Base-by-base conservation (phyloP, 306 rosid genomes). In the Trichosanthes cucumerina region DNA sequence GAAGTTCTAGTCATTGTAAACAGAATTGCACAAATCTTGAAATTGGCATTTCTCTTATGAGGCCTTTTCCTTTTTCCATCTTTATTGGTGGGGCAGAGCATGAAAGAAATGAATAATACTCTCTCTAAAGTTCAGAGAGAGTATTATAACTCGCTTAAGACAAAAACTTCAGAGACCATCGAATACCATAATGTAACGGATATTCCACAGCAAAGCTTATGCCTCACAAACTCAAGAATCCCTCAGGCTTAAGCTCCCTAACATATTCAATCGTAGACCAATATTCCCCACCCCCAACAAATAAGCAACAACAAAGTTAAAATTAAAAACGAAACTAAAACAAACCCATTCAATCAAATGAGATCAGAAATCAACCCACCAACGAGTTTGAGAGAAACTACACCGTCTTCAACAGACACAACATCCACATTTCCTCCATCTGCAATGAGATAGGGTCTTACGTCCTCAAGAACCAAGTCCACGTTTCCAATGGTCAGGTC, bases 351-450 rank as follows among this genome's bases (percentile, higher is more conserved):
- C 11, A 33, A 54, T 28, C 0, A 19, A 43, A 66, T 46, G 36
- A 78, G 24, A 62, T 54, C 19, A 19, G 58, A 52, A 53, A 28
- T 26, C 62, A 23, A 78, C 28, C 14, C 47, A 90, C 95, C 95
- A 87, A 89, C 88, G 41, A 95, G 97, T 78, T 87, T 86, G 76
- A 95, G 96, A 49, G 96, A 95, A 71, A 95, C 80, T 36, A 95
- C 89, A 71, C 99, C 99, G 74, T 95, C 88, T 41, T 86, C 77
- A 1, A 95, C 91, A 39, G 97, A 91, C 5, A 92, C 96, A 10
- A 95, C 98, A 2, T 89, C 98, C 34, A 92, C 98, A 88, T 95
- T 91, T 13, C 98, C 98, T 21, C 98, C 98, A 66, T 95, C 97
- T 0, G 98, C 62, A 47, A 95, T 88, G 79, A 95, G 97, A 82